Evolutionary conservation across 495 filamentous ascomycete genomes (phyloP).

Genomic region (Neurospora africana): DNA sequence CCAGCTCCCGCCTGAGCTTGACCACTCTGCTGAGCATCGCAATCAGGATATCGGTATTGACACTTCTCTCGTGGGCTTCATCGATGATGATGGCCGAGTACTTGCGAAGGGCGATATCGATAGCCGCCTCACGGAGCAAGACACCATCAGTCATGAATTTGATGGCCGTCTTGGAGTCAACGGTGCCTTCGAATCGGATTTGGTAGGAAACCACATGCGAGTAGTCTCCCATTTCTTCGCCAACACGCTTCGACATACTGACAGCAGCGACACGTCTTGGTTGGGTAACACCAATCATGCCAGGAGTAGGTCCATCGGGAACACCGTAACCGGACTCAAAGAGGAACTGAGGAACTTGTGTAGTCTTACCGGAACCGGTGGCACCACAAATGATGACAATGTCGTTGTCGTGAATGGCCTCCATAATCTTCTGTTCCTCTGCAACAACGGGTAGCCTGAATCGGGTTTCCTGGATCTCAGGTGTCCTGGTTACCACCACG

Average conservation of each 20-base stretch:
- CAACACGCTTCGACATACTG: constrained; percentile 89
- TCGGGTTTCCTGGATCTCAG: constrained; percentile 66
- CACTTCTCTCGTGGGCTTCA: constrained; percentile 93
- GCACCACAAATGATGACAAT: constrained; percentile 88
- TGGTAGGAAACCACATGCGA: constrained; percentile 74
- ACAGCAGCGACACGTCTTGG: constrained; percentile 87
- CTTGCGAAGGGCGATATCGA: constrained; percentile 83
- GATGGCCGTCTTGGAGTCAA: constrained; percentile 73
- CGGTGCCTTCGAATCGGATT: constrained; percentile 85
- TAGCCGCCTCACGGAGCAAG: constrained; percentile 77
- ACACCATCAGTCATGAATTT: constrained; percentile 99
- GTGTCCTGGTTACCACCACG: constrained; percentile 57
- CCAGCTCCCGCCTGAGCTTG: constrained; percentile 46
- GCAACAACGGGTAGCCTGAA: constrained; percentile 81
- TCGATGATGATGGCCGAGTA: constrained; percentile 94
- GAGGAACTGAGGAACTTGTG: constrained; percentile 90
- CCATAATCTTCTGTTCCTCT: constrained; percentile 97
- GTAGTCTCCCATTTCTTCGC: constrained; percentile 65
- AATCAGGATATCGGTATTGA: constrained; percentile 95
- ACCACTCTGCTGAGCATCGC: constrained; percentile 93
- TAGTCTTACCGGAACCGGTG: constrained; percentile 95
- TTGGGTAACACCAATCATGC: constrained; percentile 91
- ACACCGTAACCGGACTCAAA: constrained; percentile 88
- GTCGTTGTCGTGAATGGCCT: constrained; percentile 83
- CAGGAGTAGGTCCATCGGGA: constrained; percentile 64